Conservation (phyloP, 257 asterid species). For the Gentiana dahurica region DNA sequence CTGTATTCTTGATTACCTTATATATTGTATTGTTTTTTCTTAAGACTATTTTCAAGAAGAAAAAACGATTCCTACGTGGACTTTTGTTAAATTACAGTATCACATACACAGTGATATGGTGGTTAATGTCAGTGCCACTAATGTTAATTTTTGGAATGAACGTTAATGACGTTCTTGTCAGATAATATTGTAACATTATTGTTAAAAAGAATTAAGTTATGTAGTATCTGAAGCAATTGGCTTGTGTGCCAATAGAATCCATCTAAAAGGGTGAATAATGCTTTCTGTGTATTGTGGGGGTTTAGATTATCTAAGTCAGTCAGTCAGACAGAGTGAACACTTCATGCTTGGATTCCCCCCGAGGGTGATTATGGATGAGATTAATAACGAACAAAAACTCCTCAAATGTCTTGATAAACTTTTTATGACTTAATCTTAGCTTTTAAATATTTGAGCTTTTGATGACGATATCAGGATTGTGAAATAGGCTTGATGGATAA, state of each 20-base stretch:
- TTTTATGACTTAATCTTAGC: constrained; percentile 34
- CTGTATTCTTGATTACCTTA: not conserved
- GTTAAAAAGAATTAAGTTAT: not conserved
- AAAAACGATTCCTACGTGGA: too few species aligned
- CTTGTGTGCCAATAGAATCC: too few species aligned
- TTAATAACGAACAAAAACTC: constrained; percentile 1
- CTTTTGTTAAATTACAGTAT: too few species aligned
- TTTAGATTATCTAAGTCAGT: not conserved
- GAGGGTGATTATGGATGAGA: not conserved
- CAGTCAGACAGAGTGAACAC: too few species aligned
- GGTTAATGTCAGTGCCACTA: too few species aligned
- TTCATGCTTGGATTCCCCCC: not conserved
- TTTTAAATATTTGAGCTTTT: constrained; percentile 46
- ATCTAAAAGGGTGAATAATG: not conserved
- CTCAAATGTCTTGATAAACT: constrained; percentile 21
- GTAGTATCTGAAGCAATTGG: too few species aligned
- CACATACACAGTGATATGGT: too few species aligned
- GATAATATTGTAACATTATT: not conserved
- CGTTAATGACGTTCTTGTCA: too few species aligned
- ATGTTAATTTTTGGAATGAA: too few species aligned
- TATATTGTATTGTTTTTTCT: not conserved
- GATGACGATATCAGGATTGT: constrained; percentile 27
- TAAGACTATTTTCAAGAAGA: not conserved
- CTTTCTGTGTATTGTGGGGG: too few species aligned
- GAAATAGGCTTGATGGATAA: constrained; percentile 64